Evolutionary conservation across 2,329 filamentous ascomycete genomes (phyloP), one percentile per base, ranked within the genome.

Genomic region (Monilinia vaccinii-corymbosi): DNA sequence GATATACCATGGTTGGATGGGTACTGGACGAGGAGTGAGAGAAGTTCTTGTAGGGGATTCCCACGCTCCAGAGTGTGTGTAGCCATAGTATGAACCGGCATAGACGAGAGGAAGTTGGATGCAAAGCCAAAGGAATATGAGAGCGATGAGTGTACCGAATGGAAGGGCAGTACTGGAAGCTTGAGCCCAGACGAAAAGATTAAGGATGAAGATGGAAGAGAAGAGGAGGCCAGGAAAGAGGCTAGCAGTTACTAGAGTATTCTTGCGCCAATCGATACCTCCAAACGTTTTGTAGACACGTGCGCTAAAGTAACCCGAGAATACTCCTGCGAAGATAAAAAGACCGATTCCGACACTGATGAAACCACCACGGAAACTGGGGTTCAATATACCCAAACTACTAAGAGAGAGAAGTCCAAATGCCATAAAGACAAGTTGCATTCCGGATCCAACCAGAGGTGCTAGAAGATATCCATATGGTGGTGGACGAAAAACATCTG

Each of bases 121-220:
- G 64, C 91, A 84, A 16, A 96, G 82, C 91, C 91, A 96, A 9
- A 96, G 80, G 3, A 85, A 76, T 23, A 90, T 73, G 3, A 96
- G 82, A 9, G 78, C 87, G 36, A 94, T 70, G 3, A 96, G 78
- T 0, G 89, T 94, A 38, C 86, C 82, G 67, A 96, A 92, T 0
- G 91, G 91, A 38, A 96, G 86, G 1, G 91, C 91, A 1, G 90
- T 95, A 72, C 88, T 92, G 13, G 89, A 94, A 0, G 90, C 89
- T 73, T 95, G 89, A 0, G 89, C 86, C 91, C 91, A 96, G 61
- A 94, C 89, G 71, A 95, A 95, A 11, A 95, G 78, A 72, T 96
- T 95, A 61, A 95, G 79, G 53, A 93, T 80, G 74, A 95, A 91
- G 40, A 92, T 76, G 34, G 88, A 79, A 10, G 80, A 77, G 70